Conservation (phyloP, 768 basidiomycete species). For the Xanthoconium stramineum region DNA sequence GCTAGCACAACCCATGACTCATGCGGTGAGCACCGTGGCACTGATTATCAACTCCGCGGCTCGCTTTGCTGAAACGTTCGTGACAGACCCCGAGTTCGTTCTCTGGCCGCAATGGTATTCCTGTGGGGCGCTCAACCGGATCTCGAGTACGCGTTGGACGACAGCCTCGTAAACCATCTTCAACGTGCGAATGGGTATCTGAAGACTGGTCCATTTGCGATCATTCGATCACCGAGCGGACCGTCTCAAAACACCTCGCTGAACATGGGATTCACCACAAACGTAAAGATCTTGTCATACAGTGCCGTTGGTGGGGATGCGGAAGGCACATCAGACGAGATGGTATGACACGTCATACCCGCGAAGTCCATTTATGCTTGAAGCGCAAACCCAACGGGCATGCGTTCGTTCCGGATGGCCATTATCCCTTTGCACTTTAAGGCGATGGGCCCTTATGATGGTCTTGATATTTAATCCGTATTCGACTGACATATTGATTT, state of each 20-base stretch:
- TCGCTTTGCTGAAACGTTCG: not conserved
- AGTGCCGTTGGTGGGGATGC: conserved; percentile 14
- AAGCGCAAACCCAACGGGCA: conserved; percentile 3
- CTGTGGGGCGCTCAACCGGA: not conserved
- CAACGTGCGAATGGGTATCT: not conserved
- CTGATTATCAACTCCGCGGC: not conserved
- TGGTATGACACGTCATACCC: conserved; percentile 7
- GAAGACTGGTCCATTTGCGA: not conserved
- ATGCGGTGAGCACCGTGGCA: conserved; percentile 11
- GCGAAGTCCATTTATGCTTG: conserved; percentile 15
- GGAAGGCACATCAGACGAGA: not conserved
- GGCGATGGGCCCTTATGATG: not conserved
- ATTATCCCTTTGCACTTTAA: not conserved
- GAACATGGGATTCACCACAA: conserved; percentile 9
- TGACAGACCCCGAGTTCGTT: not conserved
- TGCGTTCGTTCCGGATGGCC: not conserved
- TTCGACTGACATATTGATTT: not conserved
- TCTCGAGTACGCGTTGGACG: not conserved
- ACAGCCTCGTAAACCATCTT: not conserved
- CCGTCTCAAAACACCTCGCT: conserved; percentile 9
- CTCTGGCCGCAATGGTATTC: not conserved
- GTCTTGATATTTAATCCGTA: not conserved
- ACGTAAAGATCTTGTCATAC: not conserved
- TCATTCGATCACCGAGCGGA: not conserved
- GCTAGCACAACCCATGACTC: not conserved